Percentiles rank a stretch among this genome's conserved stretches.
Conservation (phyloP, 768 basidiomycete species). For the Roridomyces roridus region DNA sequence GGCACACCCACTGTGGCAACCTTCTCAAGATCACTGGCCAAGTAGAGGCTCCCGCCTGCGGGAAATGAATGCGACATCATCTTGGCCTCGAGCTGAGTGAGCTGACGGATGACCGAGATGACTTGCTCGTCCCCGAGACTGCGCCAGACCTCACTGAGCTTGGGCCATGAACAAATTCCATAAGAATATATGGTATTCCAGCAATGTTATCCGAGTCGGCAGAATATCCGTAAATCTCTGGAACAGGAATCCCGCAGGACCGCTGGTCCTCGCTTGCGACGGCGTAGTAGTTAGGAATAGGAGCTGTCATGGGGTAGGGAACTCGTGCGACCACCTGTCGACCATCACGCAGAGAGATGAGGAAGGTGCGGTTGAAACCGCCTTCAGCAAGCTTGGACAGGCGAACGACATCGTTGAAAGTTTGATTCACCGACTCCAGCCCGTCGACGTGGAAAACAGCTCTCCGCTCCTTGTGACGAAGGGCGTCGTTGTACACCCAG, state of each 20-base stretch:
- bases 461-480: conserved; percentile 40
- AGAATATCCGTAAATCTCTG: conserved; percentile 48
- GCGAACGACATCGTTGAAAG: conserved; percentile 33
- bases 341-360: conserved; percentile 35
- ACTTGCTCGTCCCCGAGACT: conserved; percentile 44
- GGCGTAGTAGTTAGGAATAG: conserved; percentile 43
- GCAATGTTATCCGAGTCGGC: conserved; percentile 44
- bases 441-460: conserved; percentile 37
- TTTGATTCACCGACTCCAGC: conserved; percentile 38
- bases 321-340: conserved; percentile 48
- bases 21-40: conserved; percentile 48
- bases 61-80: conserved; percentile 56
- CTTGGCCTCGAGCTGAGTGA: conserved; percentile 49
- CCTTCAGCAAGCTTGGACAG: conserved; percentile 51
- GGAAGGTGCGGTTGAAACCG: conserved; percentile 32
- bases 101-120: conserved; percentile 47
- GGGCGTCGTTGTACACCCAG: conserved; percentile 36
- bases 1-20: conserved; percentile 41
- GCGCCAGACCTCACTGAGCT: conserved; percentile 47
- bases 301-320: conserved; percentile 44
- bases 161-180: conserved; percentile 48
- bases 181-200: conserved; percentile 49
- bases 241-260: conserved; percentile 44
- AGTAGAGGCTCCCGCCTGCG: conserved; percentile 58
- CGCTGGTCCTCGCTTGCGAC: conserved; percentile 52